A percentile compares a stretch with the other conserved stretches of the same genome.
phyloP scores from a whole-genome alignment of 306 rosid species.

The Acmispon strigosus region DNA sequence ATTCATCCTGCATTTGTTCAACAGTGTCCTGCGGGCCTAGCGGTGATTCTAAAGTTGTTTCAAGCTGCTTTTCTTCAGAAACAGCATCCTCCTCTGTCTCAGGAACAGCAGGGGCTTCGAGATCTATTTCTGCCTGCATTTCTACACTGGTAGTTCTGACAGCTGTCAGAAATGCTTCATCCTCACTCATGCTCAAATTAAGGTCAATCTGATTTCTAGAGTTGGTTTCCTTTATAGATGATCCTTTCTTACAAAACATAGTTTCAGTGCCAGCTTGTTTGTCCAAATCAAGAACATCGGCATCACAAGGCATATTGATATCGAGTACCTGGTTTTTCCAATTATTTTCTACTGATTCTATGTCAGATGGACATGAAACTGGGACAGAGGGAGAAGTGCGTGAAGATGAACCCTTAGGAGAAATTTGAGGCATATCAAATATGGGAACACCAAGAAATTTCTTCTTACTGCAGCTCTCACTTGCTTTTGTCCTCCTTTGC shows the following conservation, averaged over 20 bases:
- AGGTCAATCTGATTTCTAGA: slow-evolving; percentile 67
- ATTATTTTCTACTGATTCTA: slow-evolving; percentile 29
- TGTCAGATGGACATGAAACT: slow-evolving; percentile 28
- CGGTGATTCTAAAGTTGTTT: slow-evolving; percentile 16
- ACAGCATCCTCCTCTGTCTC: slow-evolving; percentile 47
- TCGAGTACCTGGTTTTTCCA: slow-evolving; percentile 37
- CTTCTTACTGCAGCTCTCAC: slow-evolving; percentile 31
- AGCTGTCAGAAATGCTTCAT: slow-evolving; percentile 46
- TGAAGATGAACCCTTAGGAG: slow-evolving; percentile 50
- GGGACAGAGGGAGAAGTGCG: slow-evolving; percentile 32
- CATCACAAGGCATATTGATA: slow-evolving; percentile 80
- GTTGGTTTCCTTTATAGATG: slow-evolving; percentile 25
- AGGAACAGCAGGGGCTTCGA: slow-evolving; percentile 59
- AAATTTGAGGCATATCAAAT: slow-evolving; percentile 41
- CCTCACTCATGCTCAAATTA: slow-evolving; percentile 66
- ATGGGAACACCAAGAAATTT: slow-evolving; percentile 66
- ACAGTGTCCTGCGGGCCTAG: slow-evolving; percentile 21
- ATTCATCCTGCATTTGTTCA: slow-evolving; percentile 44
- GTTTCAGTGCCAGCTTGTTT: slow-evolving; percentile 24
- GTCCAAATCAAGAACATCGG: slow-evolving; percentile 42
- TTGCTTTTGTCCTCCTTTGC: slow-evolving; percentile 35
- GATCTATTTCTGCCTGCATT: slow-evolving; percentile 51
- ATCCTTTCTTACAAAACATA: slow-evolving; percentile 28
- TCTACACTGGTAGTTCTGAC: slow-evolving; percentile 23
- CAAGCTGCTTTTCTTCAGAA: slow-evolving; percentile 37